Base-by-base conservation (phyloP, 1,139 yeast species). In the Debaryomyces coudertii region DNA sequence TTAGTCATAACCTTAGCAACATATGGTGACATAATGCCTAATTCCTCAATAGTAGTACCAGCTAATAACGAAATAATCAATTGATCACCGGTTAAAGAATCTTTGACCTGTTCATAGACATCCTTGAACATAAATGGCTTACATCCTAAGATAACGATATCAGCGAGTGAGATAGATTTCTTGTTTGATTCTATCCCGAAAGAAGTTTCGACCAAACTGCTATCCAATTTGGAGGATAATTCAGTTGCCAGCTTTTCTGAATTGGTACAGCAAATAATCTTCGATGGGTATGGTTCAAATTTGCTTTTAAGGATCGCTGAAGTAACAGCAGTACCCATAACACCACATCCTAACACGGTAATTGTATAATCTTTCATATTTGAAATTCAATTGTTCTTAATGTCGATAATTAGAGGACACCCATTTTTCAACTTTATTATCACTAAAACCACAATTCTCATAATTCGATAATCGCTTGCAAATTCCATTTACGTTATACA, bases 1-100 rank as follows among this genome's bases (percentile, higher is more conserved):
- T 93, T 93, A 48, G 99, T 93, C 96, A 95, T 92, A n/a, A 95
- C 96, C 54, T 96, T 82, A 41, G 95, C 90, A 40, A 92, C 83
- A 44, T 75, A 70, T 4, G 71, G 63, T 6, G 90, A 73, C 61
- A 79, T 80, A 3, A 68, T 63, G 25, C 69, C 61, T 57, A 92
- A 76, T 61, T 86, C 89, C 16, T 73, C 82, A 52, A 90, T 83
- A 20, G 96, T 89, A 77, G 90, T 87, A 15, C 99, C 99, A 2
- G 99, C 99, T 56, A 90, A 82, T 56, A 93, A 73, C 7, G 97
- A 89, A 48, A 93, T 85, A 27, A 93, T 63, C 53, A 90, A 70
- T 60, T 87, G 89, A 31, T 76, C 77, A 16, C 75, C 70, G 43
- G 77, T 68, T 46, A 77, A 71, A 5, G 71, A 68, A 6, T 55